These are phyloP conservation scores for Taiozyma onychis DNA, from an alignment of 1,139 yeast genomes.

Conservation along the genomic window DNA sequence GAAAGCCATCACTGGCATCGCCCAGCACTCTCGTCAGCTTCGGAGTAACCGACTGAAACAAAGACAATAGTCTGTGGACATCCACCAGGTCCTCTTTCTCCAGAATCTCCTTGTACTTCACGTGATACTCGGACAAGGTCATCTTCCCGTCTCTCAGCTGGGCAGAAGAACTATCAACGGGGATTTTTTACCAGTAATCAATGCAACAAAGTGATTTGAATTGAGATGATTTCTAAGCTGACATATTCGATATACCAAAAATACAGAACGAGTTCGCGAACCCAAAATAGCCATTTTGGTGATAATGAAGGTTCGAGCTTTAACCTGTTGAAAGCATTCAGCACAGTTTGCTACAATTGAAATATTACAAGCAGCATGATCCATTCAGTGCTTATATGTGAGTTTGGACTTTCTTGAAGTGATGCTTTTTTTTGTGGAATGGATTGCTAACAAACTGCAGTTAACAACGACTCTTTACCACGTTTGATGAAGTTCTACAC, in stretches of 20 bases:
- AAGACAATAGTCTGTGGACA: slow-evolving; percentile 6
- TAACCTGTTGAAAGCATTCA: background rate
- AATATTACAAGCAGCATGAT: slow-evolving; percentile 53
- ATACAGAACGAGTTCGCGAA: background rate
- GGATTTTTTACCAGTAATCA: too few relatives aligned
- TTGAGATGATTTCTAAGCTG: background rate
- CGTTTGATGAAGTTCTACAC: slow-evolving; percentile 89
- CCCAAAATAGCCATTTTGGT: background rate
- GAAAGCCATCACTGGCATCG: background rate
- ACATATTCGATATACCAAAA: background rate
- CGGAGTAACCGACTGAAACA: slow-evolving; percentile 13
- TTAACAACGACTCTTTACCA: slow-evolving; percentile 90
- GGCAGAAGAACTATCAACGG: background rate
- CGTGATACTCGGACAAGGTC: background rate
- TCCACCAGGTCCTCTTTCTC: slow-evolving; percentile 10
- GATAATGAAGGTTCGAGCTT: background rate
- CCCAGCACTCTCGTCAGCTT: slow-evolving; percentile 3
- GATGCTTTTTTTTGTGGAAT: slow-evolving; percentile 1
- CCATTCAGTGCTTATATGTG: slow-evolving; percentile 84
- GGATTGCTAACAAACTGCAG: slow-evolving; percentile 30
- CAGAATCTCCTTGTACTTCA: slow-evolving; percentile 5
- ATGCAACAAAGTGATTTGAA: background rate
- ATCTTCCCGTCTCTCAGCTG: background rate
- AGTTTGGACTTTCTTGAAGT: slow-evolving; percentile 29
- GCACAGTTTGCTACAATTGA: background rate